These are phyloP conservation scores for Trichoderma erinaceum DNA, from an alignment of 495 filamentous ascomycete species.

Conservation along the genomic window DNA sequence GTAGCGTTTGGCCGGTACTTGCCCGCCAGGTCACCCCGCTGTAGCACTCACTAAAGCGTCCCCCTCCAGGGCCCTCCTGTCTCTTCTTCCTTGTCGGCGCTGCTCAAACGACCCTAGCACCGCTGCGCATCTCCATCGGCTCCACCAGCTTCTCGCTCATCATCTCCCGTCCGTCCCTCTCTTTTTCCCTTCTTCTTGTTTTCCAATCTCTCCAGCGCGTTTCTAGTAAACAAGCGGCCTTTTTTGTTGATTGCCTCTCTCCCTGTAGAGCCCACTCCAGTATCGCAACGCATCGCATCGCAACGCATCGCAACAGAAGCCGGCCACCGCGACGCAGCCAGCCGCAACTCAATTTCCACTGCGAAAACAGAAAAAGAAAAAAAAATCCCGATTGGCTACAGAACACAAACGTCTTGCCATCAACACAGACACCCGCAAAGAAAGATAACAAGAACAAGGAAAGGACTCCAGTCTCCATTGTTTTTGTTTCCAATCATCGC, in stretches of 20 bases:
- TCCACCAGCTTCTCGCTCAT: slow-evolving; percentile 8
- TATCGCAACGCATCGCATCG: too few relatives aligned
- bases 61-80: neutral
- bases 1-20: neutral
- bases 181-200: neutral
- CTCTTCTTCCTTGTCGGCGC: neutral
- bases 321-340: too few relatives aligned
- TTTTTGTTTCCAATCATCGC: neutral
- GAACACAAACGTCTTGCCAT: too few relatives aligned
- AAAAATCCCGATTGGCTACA: too few relatives aligned
- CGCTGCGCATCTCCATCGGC: slow-evolving; percentile 9
- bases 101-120: neutral
- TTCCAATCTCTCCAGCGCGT: slow-evolving; percentile 4
- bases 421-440: too few relatives aligned
- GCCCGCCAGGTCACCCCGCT: neutral
- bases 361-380: too few relatives aligned
- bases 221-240: neutral
- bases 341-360: too few relatives aligned
- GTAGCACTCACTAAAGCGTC: neutral
- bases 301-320: too few relatives aligned
- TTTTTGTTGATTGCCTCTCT: neutral
- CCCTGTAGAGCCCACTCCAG: neutral
- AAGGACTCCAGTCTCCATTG: neutral
- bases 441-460: neutral
- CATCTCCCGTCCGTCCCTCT: slow-evolving; percentile 17